phyloP scores from a whole-genome alignment of 352 stramenopile species.

The Pythium dissotocum region DNA sequence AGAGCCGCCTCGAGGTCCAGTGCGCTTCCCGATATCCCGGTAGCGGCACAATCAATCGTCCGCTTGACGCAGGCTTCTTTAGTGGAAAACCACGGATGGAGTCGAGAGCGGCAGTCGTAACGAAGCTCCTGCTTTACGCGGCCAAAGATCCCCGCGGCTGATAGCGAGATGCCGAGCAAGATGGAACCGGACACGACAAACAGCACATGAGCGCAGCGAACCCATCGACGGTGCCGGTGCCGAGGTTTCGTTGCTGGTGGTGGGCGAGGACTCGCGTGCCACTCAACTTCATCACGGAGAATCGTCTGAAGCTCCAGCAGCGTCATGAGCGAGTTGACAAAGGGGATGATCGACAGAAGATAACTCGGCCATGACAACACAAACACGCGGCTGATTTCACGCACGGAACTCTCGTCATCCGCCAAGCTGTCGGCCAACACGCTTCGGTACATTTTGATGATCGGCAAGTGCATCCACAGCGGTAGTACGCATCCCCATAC shows the following conservation, averaged over 20 bases:
- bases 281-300: not conserved
- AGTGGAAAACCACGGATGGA: slow-evolving; percentile 24
- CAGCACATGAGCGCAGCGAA: not conserved
- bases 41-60: slow-evolving; percentile 9
- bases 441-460: slow-evolving; percentile 3
- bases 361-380: slow-evolving; percentile 24
- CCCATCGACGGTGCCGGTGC: not conserved
- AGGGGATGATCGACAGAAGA: slow-evolving; percentile 25
- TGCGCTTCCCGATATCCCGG: not conserved
- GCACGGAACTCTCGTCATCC: slow-evolving; percentile 10
- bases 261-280: not conserved
- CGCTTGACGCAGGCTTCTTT: slow-evolving; percentile 22
- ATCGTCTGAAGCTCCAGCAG: slow-evolving; percentile 17
- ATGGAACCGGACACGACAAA: slow-evolving; percentile 9
- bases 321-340: slow-evolving; percentile 14
- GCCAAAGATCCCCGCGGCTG: not conserved
- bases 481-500: slow-evolving; percentile 30
- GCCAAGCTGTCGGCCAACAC: not conserved
- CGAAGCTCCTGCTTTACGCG: not conserved
- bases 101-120: not conserved
- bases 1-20: not conserved
- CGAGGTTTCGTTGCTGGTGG: not conserved
- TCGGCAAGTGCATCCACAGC: slow-evolving; percentile 24
- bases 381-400: slow-evolving; percentile 27
- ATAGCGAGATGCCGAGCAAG: slow-evolving; percentile 8